Base-by-base conservation (phyloP, 768 basidiomycete species). In the Leccinum subtestaceum region DNA sequence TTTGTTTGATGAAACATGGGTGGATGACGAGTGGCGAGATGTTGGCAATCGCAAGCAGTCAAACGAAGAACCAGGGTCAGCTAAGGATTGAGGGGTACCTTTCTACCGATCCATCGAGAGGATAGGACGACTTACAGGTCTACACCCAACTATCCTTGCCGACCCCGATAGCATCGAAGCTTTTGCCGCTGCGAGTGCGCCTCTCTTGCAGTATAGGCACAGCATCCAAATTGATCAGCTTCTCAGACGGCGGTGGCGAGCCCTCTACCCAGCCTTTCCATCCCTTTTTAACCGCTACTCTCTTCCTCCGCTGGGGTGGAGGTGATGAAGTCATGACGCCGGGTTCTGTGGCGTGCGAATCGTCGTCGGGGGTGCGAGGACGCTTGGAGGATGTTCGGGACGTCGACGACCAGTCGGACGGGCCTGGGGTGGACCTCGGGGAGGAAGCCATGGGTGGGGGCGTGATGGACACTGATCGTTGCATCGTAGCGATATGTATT, bases 221-320 rank as follows among this genome's bases (percentile, higher is more conserved):
- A 34, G 80, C 79, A 70, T 93, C 91, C 60, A 92, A 80, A 67
- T 91, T 91, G 74, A 92, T 92, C 53, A 91, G 76, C 72, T 91
- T 91, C 66, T 85, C 82, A 15, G 88, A 89, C 21, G 91, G 88
- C 54, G 85, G 84, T 25, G 88, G 88, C 21, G 89, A 91, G 64
- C 89, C 90, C 77, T 91, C 91, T 21, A 93, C 88, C 91, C 91
- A 93, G 40, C 91, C 91, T 77, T 93, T 93, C 91, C 91, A 93
- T 17, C 91, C 91, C 72, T 93, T 93, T 74, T 81, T 86, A 36
- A 81, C 86, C 0, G 82, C 76, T 21, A 86, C 80, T 47, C 80
- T 76, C 64, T 87, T 86, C 77, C 83, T 89, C 71, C 79, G 81
- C 48, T 81, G 80, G 25, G 66, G 65, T 11, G 70, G 62, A 19